Evolutionary conservation across 768 basidiomycete genomes (phyloP).

Genomic region (Clavaria fumosa): DNA sequence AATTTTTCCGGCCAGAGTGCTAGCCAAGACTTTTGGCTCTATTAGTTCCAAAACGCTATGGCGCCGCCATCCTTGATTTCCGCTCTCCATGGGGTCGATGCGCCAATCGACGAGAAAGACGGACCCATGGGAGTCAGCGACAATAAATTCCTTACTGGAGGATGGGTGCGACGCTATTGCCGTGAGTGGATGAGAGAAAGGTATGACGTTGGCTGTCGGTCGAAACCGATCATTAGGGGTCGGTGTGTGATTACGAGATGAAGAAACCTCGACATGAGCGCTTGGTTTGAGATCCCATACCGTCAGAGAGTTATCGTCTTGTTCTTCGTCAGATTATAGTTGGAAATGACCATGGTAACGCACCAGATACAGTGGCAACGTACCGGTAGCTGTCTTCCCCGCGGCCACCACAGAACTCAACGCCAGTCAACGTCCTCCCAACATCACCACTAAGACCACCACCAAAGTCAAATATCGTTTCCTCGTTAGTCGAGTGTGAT

Average conservation of each 20-base stretch:
- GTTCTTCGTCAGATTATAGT: constrained; percentile 6
- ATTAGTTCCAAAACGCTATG: constrained; percentile 54
- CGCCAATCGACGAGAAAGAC: constrained; percentile 77
- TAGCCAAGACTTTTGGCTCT: constrained; percentile 49
- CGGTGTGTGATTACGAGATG: constrained; percentile 19
- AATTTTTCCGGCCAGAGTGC: constrained; percentile 30
- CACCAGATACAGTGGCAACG: constrained; percentile 70
- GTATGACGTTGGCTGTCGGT: constrained; percentile 63
- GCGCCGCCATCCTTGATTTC: constrained; percentile 42
- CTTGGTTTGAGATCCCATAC: constrained; percentile 72
- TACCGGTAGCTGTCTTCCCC: constrained; percentile 54
- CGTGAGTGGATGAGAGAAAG: constrained; percentile 57
- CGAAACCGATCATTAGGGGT: constrained; percentile 33
- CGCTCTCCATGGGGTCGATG: constrained; percentile 42
- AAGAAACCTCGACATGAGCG: constrained; percentile 27
- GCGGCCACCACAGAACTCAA: constrained; percentile 66
- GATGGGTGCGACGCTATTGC: constrained; percentile 55
- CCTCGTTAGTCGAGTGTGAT: constrained; percentile 26
- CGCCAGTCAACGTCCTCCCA: constrained; percentile 59
- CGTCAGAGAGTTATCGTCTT: constrained; percentile 75
- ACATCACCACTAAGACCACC: constrained; percentile 74
- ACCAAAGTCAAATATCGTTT: constrained; percentile 54
- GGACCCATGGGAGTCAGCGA: constrained; percentile 59
- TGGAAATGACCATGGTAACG: constrained; percentile 7
- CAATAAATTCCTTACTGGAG: constrained; percentile 65